phyloP scores from a whole-genome alignment of 2,329 filamentous ascomycete genomes.

The Epichloe sibirici region DNA sequence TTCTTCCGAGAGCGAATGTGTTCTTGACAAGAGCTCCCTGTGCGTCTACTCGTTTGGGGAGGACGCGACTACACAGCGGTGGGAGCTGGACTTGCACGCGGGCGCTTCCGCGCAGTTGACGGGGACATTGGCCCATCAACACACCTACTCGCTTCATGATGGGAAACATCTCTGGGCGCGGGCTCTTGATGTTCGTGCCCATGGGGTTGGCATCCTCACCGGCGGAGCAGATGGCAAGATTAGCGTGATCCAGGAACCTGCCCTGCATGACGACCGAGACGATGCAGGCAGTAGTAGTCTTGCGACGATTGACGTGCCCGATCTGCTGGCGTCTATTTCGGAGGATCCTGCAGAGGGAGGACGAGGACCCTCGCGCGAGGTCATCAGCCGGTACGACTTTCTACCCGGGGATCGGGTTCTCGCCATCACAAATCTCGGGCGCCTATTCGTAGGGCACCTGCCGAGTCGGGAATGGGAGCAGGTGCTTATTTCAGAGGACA shows the following conservation, averaged over 20 bases:
- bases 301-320: conserved; percentile 19
- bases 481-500: conserved; percentile 19
- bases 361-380: conserved; percentile 17
- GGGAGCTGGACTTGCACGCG: conserved; percentile 30
- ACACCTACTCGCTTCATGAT: conserved; percentile 52
- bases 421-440: conserved; percentile 47
- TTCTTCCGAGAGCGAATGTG: neutral
- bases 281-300: conserved; percentile 5
- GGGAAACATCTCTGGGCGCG: conserved; percentile 91
- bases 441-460: conserved; percentile 37
- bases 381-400: conserved; percentile 53
- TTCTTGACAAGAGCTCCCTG: conserved; percentile 7
- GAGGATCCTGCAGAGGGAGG: conserved; percentile 1
- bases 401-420: conserved; percentile 40
- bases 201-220: conserved; percentile 43
- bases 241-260: conserved; percentile 29
- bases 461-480: conserved; percentile 28
- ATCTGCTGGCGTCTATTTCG: conserved; percentile 16
- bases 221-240: conserved; percentile 78
- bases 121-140: conserved; percentile 35
- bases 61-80: conserved; percentile 65
- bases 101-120: neutral
- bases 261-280: neutral
- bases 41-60: conserved; percentile 69
- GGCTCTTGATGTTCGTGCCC: conserved; percentile 25